These are phyloP conservation scores for Coemansia sp. DNA, from an alignment of 192 early-diverging fungal species.

Conservation along the genomic window DNA sequence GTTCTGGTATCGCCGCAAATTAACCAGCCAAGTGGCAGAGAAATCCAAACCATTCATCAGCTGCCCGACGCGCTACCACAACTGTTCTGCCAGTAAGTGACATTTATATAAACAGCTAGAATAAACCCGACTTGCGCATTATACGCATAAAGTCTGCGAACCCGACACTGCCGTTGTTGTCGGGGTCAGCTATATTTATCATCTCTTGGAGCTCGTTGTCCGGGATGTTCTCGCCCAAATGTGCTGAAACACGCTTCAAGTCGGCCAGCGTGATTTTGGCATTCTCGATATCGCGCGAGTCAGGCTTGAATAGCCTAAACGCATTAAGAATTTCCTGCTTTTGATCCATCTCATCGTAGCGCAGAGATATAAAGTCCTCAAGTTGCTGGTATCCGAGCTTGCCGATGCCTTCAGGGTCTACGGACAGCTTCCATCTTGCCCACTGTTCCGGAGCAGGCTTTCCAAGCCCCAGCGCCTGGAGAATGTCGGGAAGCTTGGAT, in stretches of 20 bases:
- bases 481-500: conserved; percentile 14
- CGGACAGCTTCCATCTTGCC: conserved; percentile 14
- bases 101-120: conserved; percentile 20
- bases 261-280: conserved; percentile 72
- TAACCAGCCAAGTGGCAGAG: conserved; percentile 14
- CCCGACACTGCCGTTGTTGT: conserved; percentile 62
- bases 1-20: conserved; percentile 49
- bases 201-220: conserved; percentile 67
- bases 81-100: conserved; percentile 32
- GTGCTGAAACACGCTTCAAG: conserved; percentile 60
- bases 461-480: conserved; percentile 20
- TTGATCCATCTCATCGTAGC: conserved; percentile 52
- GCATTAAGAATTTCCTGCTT: conserved; percentile 70
- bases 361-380: conserved; percentile 30
- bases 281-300: conserved; percentile 56
- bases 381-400: conserved; percentile 29
- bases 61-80: conserved; percentile 62
- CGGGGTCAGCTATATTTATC: conserved; percentile 64
- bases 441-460: conserved; percentile 1
- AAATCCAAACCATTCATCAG: conserved; percentile 58
- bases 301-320: conserved; percentile 78
- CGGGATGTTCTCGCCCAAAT: conserved; percentile 63
- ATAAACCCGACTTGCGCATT: conserved; percentile 60
- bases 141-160: conserved; percentile 64
- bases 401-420: conserved; percentile 37